Evolutionary conservation across 169 alveolate species (phyloP), one percentile per base, ranked within the genome.

Genomic region (Toxoplasma gondii): DNA sequence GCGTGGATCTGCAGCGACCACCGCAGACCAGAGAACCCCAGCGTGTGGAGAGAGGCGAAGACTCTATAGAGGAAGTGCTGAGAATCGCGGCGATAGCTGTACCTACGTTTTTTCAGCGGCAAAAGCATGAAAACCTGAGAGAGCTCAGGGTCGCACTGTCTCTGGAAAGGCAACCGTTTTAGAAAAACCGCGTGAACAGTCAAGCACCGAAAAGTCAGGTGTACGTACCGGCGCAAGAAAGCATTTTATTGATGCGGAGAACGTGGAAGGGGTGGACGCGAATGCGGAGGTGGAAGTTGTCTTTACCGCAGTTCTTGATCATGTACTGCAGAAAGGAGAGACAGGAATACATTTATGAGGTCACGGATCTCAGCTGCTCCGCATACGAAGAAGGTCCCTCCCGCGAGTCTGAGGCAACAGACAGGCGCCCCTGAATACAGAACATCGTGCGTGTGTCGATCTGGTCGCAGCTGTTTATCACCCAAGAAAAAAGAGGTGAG

Each of bases 181-280:
- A n/a, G n/a, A n/a, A n/a, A n/a, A n/a, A n/a, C n/a, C n/a, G n/a
- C n/a, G n/a, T n/a, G n/a, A n/a, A n/a, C n/a, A n/a, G n/a, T n/a
- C n/a, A n/a, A n/a, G n/a, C n/a, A n/a, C n/a, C n/a, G n/a, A n/a
- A n/a, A n/a, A n/a, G 4, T 49, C 12, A 4, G 58, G 12, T 16
- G 34, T 43, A n/a, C 92, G 31, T 74, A 93, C 95, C 99, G 64
- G 99, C 99, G 97, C 99, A 99, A 78, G 99, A 98, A 98, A 99
- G 99, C 99, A 99, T 99, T 96, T 99, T 99, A 98, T 99, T 99
- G 97, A 99, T 99, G 94, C 99, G 99, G 94, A 99, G 97, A 92
- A 99, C 99, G 97, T 99, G 99, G 99, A 99, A 99, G 38, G 99
- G 99, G 96, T 99, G 99, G 16, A 98, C 99, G 95, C 99, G 98